Base-by-base conservation (phyloP, 2,329 filamentous ascomycete species). In the Clonostachys rosea region DNA sequence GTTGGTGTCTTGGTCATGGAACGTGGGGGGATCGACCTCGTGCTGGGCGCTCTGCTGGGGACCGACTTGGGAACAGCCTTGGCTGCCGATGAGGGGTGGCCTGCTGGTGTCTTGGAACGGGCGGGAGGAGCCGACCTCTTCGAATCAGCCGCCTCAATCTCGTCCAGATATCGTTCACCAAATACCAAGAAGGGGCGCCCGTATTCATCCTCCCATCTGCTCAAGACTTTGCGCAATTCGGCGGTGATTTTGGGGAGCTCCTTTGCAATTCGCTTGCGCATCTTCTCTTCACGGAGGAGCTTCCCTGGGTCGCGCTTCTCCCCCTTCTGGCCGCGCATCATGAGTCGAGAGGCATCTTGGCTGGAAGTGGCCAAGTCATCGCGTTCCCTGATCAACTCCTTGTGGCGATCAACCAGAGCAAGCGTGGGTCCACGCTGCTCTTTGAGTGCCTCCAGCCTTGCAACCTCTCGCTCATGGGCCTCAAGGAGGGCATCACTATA, bases 221-320 rank as follows among this genome's bases (percentile, higher is more conserved):
- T 88, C 30, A 99, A 77, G n/a, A 80, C 76, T 63, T 85, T 92
- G 54, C 81, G 81, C 49, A 99, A 71, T n/a, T 97, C 91, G 1
- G 78, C 79, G 49, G 92, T 85, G 40, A 99, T 78, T 71, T 95
- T 97, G 47, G 94, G 94, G 33, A 99, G 74, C 61, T 99, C 94
- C 67, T 97, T 99, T 24, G 91, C 81, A 52, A 99, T 96, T 49
- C 91, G 81, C 79, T 99, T 99, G 50, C 94, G 84, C 89, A 96
- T 95, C 78, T 97, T 99, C 71, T 99, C 94, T 63, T 99, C 94
- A 33, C 94, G 81, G 45, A 99, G 75, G 14, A 99, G 77, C 69
- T 96, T 94, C 44, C 91, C 92, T 4, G 94, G 94, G 61, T 99
- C 94, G 52, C 95, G 88, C 67, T 86, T 89, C 71, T 97, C 92